phyloP scores from a whole-genome alignment of 768 basidiomycete genomes.

The Gloeopeniophorella convolvens region DNA sequence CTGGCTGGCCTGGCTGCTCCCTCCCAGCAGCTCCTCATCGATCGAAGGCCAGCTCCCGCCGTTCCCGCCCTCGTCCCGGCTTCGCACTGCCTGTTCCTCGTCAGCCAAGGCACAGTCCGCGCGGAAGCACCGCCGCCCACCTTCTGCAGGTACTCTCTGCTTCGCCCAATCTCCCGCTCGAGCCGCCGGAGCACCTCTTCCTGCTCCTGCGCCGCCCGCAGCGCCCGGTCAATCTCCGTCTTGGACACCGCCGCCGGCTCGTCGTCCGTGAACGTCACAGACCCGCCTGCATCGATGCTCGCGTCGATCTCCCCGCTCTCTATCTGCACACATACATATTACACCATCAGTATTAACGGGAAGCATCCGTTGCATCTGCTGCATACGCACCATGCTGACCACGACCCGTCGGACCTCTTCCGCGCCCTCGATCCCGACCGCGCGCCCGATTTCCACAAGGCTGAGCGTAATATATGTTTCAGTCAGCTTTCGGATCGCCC shows the following conservation, averaged over 20 bases:
- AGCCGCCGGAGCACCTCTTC: slow-evolving; percentile 39
- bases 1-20: not conserved
- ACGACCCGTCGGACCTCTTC: slow-evolving; percentile 54
- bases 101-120: not conserved
- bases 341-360: not conserved
- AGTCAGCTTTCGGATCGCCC: slow-evolving; percentile 74
- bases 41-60: slow-evolving; percentile 10
- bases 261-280: slow-evolving; percentile 67
- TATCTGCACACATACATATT: slow-evolving; percentile 40
- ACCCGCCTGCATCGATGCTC: slow-evolving; percentile 56
- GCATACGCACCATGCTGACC: slow-evolving; percentile 59
- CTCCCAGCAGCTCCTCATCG: slow-evolving; percentile 15
- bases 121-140: slow-evolving; percentile 30
- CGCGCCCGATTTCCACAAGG: slow-evolving; percentile 61
- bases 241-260: slow-evolving; percentile 52
- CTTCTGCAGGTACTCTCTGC: slow-evolving; percentile 70
- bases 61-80: slow-evolving; percentile 15
- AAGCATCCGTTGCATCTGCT: no score
- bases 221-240: slow-evolving; percentile 52
- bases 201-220: slow-evolving; percentile 53
- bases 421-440: slow-evolving; percentile 43
- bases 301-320: slow-evolving; percentile 65
- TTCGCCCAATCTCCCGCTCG: slow-evolving; percentile 52
- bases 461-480: slow-evolving; percentile 77
- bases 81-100: slow-evolving; percentile 16